Evolutionary conservation across 2,329 filamentous ascomycete species (phyloP).

Genomic region (Calonectria pauciramosa): DNA sequence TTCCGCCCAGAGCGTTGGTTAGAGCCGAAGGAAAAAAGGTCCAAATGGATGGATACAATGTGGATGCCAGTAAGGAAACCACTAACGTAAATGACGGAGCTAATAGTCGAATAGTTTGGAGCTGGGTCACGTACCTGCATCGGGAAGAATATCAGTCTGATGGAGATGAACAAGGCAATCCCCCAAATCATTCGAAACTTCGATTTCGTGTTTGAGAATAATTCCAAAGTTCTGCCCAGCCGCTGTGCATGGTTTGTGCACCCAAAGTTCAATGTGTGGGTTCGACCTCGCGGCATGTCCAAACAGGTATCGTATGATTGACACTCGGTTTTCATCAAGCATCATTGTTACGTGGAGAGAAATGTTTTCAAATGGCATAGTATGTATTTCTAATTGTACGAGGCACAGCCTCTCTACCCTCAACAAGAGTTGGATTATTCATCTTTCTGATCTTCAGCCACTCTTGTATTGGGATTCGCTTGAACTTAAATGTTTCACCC

Average conservation of each 20-base stretch:
- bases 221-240: background rate
- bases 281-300: background rate
- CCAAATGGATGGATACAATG: background rate
- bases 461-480: background rate
- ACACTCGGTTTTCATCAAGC: no score
- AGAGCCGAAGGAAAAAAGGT: background rate
- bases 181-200: conserved; percentile 48
- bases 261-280: background rate
- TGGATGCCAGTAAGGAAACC: background rate
- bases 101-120: conserved; percentile 65
- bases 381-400: background rate
- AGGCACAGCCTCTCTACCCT: background rate
- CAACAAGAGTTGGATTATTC: background rate
- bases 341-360: no score
- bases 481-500: background rate
- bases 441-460: background rate
- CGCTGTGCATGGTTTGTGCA: background rate
- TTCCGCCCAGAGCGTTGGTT: background rate
- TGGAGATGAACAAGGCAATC: conserved; percentile 73
- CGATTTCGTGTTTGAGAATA: conserved; percentile 7
- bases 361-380: background rate
- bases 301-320: background rate
- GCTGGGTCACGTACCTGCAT: conserved; percentile 77
- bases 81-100: background rate
- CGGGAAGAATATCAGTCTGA: conserved; percentile 73